Evolutionary conservation across 495 filamentous ascomycete genomes (phyloP).

Genomic region (Penicillium canariense): DNA sequence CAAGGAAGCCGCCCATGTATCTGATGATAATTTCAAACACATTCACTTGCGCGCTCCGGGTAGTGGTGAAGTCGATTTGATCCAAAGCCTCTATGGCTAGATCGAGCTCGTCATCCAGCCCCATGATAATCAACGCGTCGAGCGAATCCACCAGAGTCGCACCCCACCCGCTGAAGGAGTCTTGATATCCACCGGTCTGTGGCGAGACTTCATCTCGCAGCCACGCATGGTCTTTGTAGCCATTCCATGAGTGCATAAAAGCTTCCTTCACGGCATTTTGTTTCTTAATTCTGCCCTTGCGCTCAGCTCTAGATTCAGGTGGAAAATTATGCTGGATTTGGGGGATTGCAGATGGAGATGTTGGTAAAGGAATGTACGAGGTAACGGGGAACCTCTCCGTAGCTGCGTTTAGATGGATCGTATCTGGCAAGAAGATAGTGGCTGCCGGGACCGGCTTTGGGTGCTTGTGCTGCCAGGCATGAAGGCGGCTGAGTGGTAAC

Average conservation of each 20-base stretch:
- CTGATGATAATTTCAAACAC: conserved; percentile 89
- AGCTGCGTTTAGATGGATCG: conserved; percentile 45
- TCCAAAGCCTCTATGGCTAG: conserved; percentile 53
- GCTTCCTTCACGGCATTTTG: conserved; percentile 61
- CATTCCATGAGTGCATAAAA: conserved; percentile 71
- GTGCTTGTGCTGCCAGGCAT: conserved; percentile 6
- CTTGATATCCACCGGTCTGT: conserved; percentile 49
- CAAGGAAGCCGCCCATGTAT: conserved; percentile 80
- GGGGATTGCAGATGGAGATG: conserved; percentile 43
- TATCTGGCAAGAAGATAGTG: conserved; percentile 7
- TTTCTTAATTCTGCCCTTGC: conserved; percentile 41
- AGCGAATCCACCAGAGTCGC: conserved; percentile 60
- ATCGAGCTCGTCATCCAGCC: conserved; percentile 56
- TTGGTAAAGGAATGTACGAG: conserved; percentile 49
- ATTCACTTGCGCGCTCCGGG: conserved; percentile 56
- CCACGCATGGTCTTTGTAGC: conserved; percentile 77
- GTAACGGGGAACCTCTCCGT: conserved; percentile 49
- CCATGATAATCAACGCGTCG: conserved; percentile 65
- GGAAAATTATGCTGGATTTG: conserved; percentile 53
- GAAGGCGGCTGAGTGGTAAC: conserved; percentile 29
- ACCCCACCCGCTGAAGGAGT: conserved; percentile 62
- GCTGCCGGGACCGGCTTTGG: conserved; percentile 13
- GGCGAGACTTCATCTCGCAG: conserved; percentile 74
- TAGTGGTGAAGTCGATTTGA: conserved; percentile 54
- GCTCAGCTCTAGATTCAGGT: conserved; percentile 36